Evolutionary conservation across 225 moss, liverwort and hornwort genomes (phyloP), one percentile per base, ranked within the genome.

Genomic region (Physcomitrellopsis africana): DNA sequence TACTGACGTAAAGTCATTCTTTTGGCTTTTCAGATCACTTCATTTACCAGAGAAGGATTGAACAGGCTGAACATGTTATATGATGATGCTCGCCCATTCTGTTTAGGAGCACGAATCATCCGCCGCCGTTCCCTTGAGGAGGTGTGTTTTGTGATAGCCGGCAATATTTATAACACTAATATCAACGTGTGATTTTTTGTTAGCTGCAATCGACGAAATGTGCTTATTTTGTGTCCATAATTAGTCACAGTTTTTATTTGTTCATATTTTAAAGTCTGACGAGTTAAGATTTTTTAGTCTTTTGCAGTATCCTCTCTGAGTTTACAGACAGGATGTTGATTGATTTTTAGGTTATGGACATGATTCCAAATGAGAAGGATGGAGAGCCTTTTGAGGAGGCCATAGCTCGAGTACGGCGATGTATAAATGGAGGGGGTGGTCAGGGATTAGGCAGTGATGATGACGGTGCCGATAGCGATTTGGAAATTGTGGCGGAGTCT

Each of bases 331-430:
- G 58, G 67, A 16, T 53, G 65, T 65, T 51, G 52, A 6, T 26
- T 60, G 19, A 48, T 47, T 3, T 54, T 11, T 51, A 99, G 99
- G 84, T 99, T 65, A 87, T 92, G 78, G 84, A 79, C 11, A 62
- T 88, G 72, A 95, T 99, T 79, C 99, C 99, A 68, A 89, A 76
- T 12, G 92, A 91, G 44, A 75, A 84, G 37, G 80, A 87, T 54
- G 99, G 99, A 63, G 99, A 99, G 72, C 80, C 81, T 17, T 93
- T 92, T 77, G 95, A 99, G 70, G 95, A 99, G 65, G 99, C 95
- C 32, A 82, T 95, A 84, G 85, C 87, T 61, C 89, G 99, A 13
- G 93, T 99, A 16, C 90, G 93, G 73, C 90, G 95, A 60, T 93
- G 93, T 79, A 93, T 99, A 56, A 90, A 90, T 81, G 97, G 97